These are phyloP conservation scores for Agrocybe pediades DNA, from an alignment of 768 basidiomycete species.

Conservation along the genomic window DNA sequence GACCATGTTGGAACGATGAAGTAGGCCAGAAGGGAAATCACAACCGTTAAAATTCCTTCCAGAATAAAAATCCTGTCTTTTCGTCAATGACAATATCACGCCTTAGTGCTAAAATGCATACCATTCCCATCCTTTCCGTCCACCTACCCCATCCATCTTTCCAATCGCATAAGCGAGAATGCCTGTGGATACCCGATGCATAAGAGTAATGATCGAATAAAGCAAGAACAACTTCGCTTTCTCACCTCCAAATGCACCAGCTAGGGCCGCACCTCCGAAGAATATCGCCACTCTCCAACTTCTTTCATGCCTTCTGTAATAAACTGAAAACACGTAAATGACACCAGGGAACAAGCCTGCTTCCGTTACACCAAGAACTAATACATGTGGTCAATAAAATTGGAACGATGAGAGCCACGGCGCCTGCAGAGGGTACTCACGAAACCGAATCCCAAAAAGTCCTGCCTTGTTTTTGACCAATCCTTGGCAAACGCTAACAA, in stretches of 20 bases:
- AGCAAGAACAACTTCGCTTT: too few species aligned
- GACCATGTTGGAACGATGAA: slow-evolving; percentile 63
- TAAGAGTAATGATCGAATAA: too few species aligned
- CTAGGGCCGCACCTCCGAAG: slow-evolving; percentile 61
- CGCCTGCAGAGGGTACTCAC: slow-evolving; percentile 40
- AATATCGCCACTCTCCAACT: slow-evolving; percentile 65
- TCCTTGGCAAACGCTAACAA: slow-evolving; percentile 55
- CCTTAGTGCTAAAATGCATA: slow-evolving; percentile 11
- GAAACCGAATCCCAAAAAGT: slow-evolving; percentile 55
- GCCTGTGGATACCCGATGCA: slow-evolving; percentile 32
- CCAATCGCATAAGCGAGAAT: slow-evolving; percentile 61
- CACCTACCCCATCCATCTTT: slow-evolving; percentile 64
- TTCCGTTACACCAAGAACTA: slow-evolving; percentile 59
- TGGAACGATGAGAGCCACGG: background rate
- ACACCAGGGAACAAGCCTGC: slow-evolving; percentile 64
- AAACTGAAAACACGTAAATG: slow-evolving; percentile 60
- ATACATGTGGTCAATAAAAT: background rate
- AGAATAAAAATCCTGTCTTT: slow-evolving; percentile 56
- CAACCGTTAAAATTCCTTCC: slow-evolving; percentile 54
- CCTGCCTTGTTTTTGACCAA: slow-evolving; percentile 54
- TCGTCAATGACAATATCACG: background rate
- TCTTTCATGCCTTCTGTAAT: slow-evolving; percentile 59
- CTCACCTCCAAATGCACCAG: slow-evolving; percentile 64
- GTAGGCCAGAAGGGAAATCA: slow-evolving; percentile 48
- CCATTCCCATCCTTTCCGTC: slow-evolving; percentile 64